These are phyloP conservation scores for Penicillium dipodomyicola DNA, from an alignment of 495 filamentous ascomycete genomes.

Conservation along the genomic window DNA sequence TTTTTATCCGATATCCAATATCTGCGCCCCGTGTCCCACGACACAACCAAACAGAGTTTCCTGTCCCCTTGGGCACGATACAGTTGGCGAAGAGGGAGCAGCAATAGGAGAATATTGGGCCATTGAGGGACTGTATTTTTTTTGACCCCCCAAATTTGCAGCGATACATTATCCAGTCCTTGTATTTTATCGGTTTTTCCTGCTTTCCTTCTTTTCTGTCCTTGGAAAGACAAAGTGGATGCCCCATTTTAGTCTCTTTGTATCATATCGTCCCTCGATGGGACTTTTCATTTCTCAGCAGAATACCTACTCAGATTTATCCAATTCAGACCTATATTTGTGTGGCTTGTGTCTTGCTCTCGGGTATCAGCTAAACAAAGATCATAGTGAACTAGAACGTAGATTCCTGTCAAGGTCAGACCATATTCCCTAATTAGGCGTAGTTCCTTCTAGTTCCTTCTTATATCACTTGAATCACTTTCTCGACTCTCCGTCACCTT, in stretches of 20 bases:
- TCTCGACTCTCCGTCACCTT: no score
- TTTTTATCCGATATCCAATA: conserved; percentile 1
- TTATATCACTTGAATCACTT: no score
- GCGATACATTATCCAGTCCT: background rate
- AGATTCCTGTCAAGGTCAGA: no score
- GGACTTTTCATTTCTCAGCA: background rate
- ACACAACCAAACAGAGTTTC: background rate
- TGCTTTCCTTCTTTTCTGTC: background rate
- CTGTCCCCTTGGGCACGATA: background rate
- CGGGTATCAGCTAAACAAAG: background rate
- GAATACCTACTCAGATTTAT: background rate
- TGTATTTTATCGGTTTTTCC: conserved; percentile 4
- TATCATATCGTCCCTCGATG: conserved; percentile 5
- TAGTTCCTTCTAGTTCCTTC: no score
- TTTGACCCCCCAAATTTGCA: background rate
- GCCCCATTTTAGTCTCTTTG: background rate
- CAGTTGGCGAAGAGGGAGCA: background rate
- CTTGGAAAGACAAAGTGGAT: background rate
- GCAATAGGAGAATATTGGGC: background rate
- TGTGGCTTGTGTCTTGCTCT: background rate
- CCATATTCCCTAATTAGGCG: no score
- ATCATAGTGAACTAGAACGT: background rate
- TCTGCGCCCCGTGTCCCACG: background rate
- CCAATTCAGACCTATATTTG: background rate
- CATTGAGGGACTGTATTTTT: background rate